Conservation (phyloP, 2,329 filamentous ascomycete species). For the Sclerotinia nivalis region DNA sequence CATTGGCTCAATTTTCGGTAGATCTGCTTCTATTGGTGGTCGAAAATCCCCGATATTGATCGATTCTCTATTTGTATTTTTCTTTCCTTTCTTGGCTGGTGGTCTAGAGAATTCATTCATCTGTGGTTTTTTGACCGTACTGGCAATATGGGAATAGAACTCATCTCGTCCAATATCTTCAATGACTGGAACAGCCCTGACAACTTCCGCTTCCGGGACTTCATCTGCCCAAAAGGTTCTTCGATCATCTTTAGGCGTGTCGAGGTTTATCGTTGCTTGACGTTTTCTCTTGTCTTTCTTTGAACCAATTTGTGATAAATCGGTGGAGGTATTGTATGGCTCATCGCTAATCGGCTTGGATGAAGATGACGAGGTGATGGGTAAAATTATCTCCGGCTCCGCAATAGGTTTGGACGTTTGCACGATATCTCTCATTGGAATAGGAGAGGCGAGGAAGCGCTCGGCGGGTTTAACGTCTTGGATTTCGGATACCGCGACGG, state of each 20-base stretch:
- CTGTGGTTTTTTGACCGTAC: slow-evolving; percentile 32
- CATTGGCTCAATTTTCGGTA: slow-evolving; percentile 22
- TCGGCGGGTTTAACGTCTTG: slow-evolving; percentile 16
- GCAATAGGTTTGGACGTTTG: neutral
- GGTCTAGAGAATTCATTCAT: slow-evolving; percentile 37
- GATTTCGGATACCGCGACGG: slow-evolving; percentile 1
- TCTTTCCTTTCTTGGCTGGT: slow-evolving; percentile 45
- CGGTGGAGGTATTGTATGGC: slow-evolving; percentile 7
- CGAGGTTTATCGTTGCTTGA: slow-evolving; percentile 32
- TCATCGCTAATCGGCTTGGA: slow-evolving; percentile 7
- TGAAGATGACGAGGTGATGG: neutral
- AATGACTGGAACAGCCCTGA: slow-evolving; percentile 36
- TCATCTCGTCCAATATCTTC: slow-evolving; percentile 38
- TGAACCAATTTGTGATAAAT: slow-evolving; percentile 29
- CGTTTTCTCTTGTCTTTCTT: slow-evolving; percentile 42
- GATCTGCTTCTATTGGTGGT: slow-evolving; percentile 20
- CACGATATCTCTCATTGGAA: slow-evolving; percentile 7
- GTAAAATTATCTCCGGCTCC: neutral
- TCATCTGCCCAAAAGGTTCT: slow-evolving; percentile 40
- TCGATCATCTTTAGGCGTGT: slow-evolving; percentile 23
- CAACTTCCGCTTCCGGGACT: slow-evolving; percentile 37
- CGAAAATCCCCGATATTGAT: slow-evolving; percentile 22
- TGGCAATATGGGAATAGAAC: slow-evolving; percentile 38
- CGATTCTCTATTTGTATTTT: slow-evolving; percentile 41
- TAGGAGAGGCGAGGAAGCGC: neutral